Conservation (phyloP, 192 early-diverging fungal species). For the Podila verticillata region DNA sequence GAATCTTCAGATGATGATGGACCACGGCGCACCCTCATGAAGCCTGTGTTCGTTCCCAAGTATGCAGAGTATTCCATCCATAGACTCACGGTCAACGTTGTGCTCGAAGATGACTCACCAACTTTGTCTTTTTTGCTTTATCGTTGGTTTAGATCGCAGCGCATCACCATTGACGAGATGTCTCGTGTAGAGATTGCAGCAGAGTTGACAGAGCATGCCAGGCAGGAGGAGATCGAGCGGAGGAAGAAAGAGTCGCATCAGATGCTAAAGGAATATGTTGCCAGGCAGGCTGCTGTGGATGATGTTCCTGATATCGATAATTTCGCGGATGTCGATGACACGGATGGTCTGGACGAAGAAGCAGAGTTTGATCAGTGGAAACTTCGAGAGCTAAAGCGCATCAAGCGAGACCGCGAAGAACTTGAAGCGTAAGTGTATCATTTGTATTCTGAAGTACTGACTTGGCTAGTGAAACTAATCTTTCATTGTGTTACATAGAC, state of each 20-base stretch:
- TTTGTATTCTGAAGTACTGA: background rate
- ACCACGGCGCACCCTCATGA: constrained; percentile 66
- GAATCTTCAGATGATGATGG: constrained; percentile 57
- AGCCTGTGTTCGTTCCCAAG: constrained; percentile 95
- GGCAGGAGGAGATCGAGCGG: constrained; percentile 61
- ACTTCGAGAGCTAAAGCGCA: constrained; percentile 85
- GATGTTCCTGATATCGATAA: constrained; percentile 54
- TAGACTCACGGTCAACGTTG: background rate
- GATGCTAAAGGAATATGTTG: constrained; percentile 77
- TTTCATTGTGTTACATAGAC: constrained; percentile 36
- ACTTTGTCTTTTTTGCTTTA: background rate
- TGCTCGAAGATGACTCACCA: background rate
- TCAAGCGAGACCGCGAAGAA: constrained; percentile 89
- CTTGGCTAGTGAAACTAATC: background rate
- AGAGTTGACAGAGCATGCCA: constrained; percentile 66
- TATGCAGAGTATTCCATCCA: constrained; percentile 45
- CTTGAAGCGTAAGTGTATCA: constrained; percentile 62
- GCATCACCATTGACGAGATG: constrained; percentile 69
- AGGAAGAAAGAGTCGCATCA: constrained; percentile 81
- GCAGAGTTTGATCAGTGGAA: constrained; percentile 94
- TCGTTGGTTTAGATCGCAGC: constrained; percentile 56
- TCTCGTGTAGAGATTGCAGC: constrained; percentile 62
- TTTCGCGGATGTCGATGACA: constrained; percentile 82
- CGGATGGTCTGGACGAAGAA: constrained; percentile 87
- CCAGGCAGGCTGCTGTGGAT: constrained; percentile 63